Base-by-base conservation (phyloP, 345 rosid species). In the Aquilaria sinensis region DNA sequence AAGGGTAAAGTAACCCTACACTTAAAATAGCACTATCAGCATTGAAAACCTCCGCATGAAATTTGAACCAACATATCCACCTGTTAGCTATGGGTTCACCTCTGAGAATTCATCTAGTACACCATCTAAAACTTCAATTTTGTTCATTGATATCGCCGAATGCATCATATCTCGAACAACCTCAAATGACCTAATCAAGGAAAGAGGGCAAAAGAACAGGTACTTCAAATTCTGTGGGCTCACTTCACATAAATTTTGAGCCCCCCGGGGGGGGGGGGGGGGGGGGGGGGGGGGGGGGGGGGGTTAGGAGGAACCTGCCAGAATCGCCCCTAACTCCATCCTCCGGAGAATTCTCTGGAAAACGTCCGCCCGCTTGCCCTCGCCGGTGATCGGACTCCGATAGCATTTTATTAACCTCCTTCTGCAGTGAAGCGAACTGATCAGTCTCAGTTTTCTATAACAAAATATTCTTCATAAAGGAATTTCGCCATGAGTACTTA, bases 1-100 rank as follows among this genome's bases (percentile, higher is more conserved):
- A 66, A 90, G 89, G 72, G 83, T 66, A 52, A 75, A 66, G 72
- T 86, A 90, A 62, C 97, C 99, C 97, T 94, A 76, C 47, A 73
- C 29, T 32, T 32, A 51, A 11, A 12, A 32, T 33, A 64, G 37
- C 69, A 73, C 45, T 32, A 41, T 41, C 48, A 69, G 49, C 58
- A 59, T 16, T 47, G 53, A 53, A 16, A 31, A n/a, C 3, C 51
- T 2, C 60, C 9, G 2, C 49, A 14, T 5, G 8, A 57, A 13
- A 50, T 59, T 14, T 51, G 43, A 53, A 23, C 14, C 16, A 2
- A 6, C 47, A 52, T 12, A 51, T 54, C 32, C 32, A n/a, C 11
- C 58, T 37, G 7, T 30, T 49, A 49, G 47, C 61, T 23, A 51
- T 10, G 12, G 12, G 5, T 59, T 64, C 50, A 93, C 97, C 97